These are phyloP conservation scores for Capsicum rhomboideum DNA, from an alignment of 257 asterid genomes.

Conservation along the genomic window DNA sequence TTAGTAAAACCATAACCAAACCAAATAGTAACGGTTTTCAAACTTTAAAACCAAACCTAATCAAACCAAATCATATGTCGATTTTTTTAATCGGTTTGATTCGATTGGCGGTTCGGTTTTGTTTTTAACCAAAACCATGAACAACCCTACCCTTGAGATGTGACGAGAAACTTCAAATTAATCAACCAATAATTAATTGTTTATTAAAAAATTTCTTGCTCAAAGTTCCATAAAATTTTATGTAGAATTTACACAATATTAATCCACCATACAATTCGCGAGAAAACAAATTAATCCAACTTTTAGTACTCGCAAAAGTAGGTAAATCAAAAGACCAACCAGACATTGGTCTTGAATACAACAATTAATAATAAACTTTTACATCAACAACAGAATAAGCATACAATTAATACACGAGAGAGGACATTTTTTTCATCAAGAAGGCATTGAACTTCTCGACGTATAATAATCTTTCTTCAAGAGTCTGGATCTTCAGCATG, in stretches of 20 bases:
- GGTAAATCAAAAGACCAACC: not conserved
- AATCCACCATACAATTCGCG: not conserved
- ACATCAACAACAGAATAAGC: not conserved
- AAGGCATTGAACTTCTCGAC: not conserved
- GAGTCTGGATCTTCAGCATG: not conserved
- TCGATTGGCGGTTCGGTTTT: too few relatives aligned
- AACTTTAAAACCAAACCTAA: too few relatives aligned
- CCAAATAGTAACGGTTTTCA: too few relatives aligned
- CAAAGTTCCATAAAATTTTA: too few relatives aligned
- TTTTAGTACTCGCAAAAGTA: not conserved
- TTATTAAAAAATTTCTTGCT: not conserved
- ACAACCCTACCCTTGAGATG: too few relatives aligned
- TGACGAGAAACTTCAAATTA: not conserved
- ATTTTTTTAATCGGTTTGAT: too few relatives aligned
- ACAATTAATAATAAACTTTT: not conserved
- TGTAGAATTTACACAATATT: not conserved
- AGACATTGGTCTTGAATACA: not conserved
- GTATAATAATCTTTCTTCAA: not conserved
- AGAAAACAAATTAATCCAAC: not conserved
- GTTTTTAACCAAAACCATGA: too few relatives aligned
- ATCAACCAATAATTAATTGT: not conserved
- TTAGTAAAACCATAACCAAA: too few relatives aligned
- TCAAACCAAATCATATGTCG: too few relatives aligned
- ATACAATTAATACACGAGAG: too few relatives aligned
- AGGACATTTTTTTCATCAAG: too few relatives aligned